A percentile compares a stretch with the other conserved stretches of the same genome.
phyloP scores from a whole-genome alignment of 2,329 filamentous ascomycete genomes.

The Colletotrichum spaethianum region DNA sequence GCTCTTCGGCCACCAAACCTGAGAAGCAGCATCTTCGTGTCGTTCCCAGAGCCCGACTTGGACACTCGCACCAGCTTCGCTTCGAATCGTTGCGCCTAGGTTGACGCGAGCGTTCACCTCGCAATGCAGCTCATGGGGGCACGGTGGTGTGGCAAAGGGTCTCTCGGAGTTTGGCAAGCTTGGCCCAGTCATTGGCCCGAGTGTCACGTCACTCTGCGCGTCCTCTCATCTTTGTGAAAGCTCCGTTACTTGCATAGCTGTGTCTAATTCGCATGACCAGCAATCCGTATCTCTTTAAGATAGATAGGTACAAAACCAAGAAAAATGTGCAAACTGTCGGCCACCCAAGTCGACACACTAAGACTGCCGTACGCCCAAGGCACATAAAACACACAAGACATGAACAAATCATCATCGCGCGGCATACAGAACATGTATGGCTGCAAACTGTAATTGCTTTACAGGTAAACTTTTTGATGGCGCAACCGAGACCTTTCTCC shows the following conservation, averaged over 20 bases:
- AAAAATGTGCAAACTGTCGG: background rate
- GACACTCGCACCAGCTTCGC: conserved; percentile 7
- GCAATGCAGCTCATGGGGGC: background rate
- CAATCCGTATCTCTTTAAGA: background rate
- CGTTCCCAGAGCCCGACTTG: conserved; percentile 9
- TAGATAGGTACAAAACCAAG: background rate
- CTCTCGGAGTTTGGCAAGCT: conserved; percentile 1
- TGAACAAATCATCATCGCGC: background rate
- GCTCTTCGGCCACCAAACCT: conserved; percentile 25
- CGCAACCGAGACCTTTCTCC: background rate
- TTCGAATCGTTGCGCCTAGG: conserved; percentile 1
- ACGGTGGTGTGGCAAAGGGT: background rate
- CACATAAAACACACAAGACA: background rate
- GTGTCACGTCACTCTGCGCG: background rate
- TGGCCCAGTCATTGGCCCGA: conserved; percentile 4
- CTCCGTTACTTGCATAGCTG: background rate
- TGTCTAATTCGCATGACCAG: background rate
- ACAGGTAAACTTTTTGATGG: conserved; percentile 10
- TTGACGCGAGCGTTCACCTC: background rate
- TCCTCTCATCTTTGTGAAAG: background rate
- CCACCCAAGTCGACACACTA: background rate
- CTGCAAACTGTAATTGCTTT: conserved; percentile 10
- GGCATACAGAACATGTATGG: background rate
- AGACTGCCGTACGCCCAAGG: background rate
- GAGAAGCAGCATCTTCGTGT: conserved; percentile 15